A percentile compares a stretch with the other conserved stretches of the same genome.
Conservation (phyloP, 2,329 filamentous ascomycete genomes). For the Lizonia empirigonia region DNA sequence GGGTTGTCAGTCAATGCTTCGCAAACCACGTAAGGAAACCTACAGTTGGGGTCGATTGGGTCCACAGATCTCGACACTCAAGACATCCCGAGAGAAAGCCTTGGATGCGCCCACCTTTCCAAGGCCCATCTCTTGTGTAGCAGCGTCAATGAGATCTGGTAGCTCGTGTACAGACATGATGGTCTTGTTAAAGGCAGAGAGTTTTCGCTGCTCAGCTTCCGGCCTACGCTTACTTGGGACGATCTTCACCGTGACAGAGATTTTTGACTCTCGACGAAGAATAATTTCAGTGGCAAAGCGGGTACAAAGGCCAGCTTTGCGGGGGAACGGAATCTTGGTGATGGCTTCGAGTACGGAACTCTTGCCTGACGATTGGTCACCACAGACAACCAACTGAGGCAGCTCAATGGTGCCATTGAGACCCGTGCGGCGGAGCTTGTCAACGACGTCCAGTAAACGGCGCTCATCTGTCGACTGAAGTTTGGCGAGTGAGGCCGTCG, state of each 20-base stretch:
- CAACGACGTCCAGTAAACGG: slow-evolving; percentile 59
- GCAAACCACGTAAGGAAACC: background rate
- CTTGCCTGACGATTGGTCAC: slow-evolving; percentile 58
- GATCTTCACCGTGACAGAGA: slow-evolving; percentile 1
- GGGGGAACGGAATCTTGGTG: slow-evolving; percentile 62
- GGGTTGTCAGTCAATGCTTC: background rate
- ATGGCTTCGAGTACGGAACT: slow-evolving; percentile 68
- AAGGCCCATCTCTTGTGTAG: slow-evolving; percentile 57
- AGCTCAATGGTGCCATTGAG: slow-evolving; percentile 31
- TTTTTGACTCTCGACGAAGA: slow-evolving; percentile 43
- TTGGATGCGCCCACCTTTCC: slow-evolving; percentile 14
- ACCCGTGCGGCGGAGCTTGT: slow-evolving; percentile 57
- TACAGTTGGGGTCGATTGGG: slow-evolving; percentile 35
- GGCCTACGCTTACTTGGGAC: slow-evolving; percentile 19
- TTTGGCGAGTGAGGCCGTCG: slow-evolving; percentile 43
- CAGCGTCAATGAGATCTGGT: slow-evolving; percentile 55
- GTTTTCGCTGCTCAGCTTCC: slow-evolving; percentile 33
- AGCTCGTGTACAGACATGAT: slow-evolving; percentile 49
- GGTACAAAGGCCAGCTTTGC: slow-evolving; percentile 61
- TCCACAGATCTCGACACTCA: slow-evolving; percentile 50
- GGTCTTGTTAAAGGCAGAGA: slow-evolving; percentile 42
- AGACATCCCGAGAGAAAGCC: slow-evolving; percentile 47
- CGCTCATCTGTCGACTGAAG: slow-evolving; percentile 54
- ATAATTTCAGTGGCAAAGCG: slow-evolving; percentile 61
- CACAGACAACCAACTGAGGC: slow-evolving; percentile 39